Percentiles rank a stretch among this genome's conserved stretches.
phyloP scores from a whole-genome alignment of 148 eudicot species.

The Beta vulgaris region DNA sequence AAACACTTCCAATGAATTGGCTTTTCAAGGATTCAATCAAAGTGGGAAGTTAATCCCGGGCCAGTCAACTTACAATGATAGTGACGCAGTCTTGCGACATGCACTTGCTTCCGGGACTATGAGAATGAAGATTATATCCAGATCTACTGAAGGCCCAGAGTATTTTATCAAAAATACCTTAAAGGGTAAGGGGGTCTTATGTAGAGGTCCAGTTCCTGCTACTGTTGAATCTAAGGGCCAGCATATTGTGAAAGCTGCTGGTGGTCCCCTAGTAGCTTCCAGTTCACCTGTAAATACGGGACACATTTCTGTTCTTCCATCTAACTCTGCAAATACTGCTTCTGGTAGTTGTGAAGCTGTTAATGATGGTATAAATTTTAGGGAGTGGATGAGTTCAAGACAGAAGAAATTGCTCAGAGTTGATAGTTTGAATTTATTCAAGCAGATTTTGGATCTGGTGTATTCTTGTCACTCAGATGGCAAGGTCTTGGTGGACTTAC shows the following conservation, averaged over 20 bases:
- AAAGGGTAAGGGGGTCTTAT: slow-evolving; percentile 71
- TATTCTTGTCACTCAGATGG: slow-evolving; percentile 64
- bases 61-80: slow-evolving; percentile 26
- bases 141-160: slow-evolving; percentile 67
- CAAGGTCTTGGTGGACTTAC: slow-evolving; percentile 53
- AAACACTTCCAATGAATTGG: slow-evolving; percentile 32
- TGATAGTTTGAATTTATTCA: slow-evolving; percentile 50
- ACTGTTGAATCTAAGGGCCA: slow-evolving; percentile 28
- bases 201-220: slow-evolving; percentile 45
- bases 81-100: slow-evolving; percentile 29
- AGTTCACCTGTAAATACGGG: slow-evolving; percentile 29
- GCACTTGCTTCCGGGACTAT: slow-evolving; percentile 47
- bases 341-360: slow-evolving; percentile 21
- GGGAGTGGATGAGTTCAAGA: slow-evolving; percentile 70
- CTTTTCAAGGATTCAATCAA: slow-evolving; percentile 29
- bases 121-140: slow-evolving; percentile 75
- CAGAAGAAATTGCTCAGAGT: slow-evolving; percentile 42
- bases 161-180: slow-evolving; percentile 67
- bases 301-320: slow-evolving; percentile 18
- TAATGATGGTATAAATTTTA: slow-evolving; percentile 56
- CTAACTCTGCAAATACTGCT: slow-evolving; percentile 17
- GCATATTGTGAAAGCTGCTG: slow-evolving; percentile 23
- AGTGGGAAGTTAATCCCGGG: slow-evolving; percentile 23
- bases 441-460: slow-evolving; percentile 67
- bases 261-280: slow-evolving; percentile 21